Evolutionary conservation across 208 protist genomes (phyloP), one percentile per base, ranked within the genome.

Genomic region (Trichomonas vaginalis): DNA sequence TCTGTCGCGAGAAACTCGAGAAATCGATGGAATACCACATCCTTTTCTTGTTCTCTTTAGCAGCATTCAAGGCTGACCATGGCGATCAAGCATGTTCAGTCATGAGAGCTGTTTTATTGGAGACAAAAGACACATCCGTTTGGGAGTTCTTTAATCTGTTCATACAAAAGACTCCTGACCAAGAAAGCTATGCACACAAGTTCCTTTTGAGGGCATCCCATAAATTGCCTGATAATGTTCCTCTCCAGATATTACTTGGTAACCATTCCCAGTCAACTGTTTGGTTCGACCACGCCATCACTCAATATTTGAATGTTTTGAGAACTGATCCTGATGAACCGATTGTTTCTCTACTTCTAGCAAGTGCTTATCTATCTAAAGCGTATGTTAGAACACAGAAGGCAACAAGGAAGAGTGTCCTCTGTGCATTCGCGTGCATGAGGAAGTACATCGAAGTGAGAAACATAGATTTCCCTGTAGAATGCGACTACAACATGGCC

Each of bases 81-180:
- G 82, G 82, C 1, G 35, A 27, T n/a, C 4, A 27, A 39, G 82
- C 82, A 39, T 90, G 82, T 90, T 90, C 82, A 10, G 82, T 90
- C 21, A 90, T 90, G 82, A 9, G 82, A 23, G 6, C 1, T n/a
- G 42, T 90, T 48, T 23, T 90, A 15, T 14, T 90, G 15, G 82
- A 90, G 32, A 90, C 35, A 23, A 90, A 90, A 32, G 82, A 90
- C 48, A 48, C 35, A 45, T 27, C 35, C 48, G n/a, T 90, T 21
- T 90, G 82, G 82, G 82, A 90, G 42, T 90, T 48, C 32, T 90
- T 90, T n/a, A 90, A 90, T 32, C 2, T 90, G 9, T 90, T 90
- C 23, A 46, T 90, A n/a, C 82, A 90, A n/a, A 90, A 90, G 42
- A 48, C 82, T 10, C 82, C 82, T 48, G 42, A 90, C 35, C n/a